A percentile compares a stretch with the other conserved stretches of the same genome.
Conservation (phyloP, 768 basidiomycete genomes). For the Russula virescens region DNA sequence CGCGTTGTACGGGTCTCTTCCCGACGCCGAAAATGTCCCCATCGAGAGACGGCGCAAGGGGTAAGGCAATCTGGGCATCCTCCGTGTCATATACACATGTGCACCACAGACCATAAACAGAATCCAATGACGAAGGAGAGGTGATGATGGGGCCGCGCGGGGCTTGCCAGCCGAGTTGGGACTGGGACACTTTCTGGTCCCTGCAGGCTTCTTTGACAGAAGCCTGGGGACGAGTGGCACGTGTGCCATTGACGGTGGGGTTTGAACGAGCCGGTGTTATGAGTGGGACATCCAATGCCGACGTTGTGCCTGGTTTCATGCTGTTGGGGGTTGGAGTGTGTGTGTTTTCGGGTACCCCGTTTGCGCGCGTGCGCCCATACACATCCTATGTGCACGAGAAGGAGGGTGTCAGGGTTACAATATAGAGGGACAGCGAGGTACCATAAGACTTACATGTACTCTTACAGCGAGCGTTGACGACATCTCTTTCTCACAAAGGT, state of each 20-base stretch:
- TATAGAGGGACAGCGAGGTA: background rate
- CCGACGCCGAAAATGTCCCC: constrained; percentile 16
- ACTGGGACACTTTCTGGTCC: background rate
- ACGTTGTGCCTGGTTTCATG: background rate
- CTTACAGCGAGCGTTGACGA: background rate
- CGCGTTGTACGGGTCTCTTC: constrained; percentile 15
- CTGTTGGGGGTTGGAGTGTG: background rate
- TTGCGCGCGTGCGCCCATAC: background rate
- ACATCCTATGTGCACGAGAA: background rate
- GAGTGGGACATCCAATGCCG: background rate
- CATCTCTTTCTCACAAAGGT: background rate
- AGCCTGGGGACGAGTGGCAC: background rate
- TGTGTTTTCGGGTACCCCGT: background rate
- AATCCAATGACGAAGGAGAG: background rate
- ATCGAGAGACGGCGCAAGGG: background rate
- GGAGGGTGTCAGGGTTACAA: background rate
- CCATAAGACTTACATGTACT: background rate
- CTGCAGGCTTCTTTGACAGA: background rate
- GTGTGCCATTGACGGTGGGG: background rate
- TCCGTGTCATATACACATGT: background rate
- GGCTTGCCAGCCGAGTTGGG: background rate
- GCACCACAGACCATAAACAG: constrained; percentile 6
- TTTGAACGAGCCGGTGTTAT: background rate
- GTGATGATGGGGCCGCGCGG: background rate
- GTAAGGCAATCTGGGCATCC: background rate